Base-by-base conservation (phyloP, 257 asterid genomes). In the Solanum tarapatanum region DNA sequence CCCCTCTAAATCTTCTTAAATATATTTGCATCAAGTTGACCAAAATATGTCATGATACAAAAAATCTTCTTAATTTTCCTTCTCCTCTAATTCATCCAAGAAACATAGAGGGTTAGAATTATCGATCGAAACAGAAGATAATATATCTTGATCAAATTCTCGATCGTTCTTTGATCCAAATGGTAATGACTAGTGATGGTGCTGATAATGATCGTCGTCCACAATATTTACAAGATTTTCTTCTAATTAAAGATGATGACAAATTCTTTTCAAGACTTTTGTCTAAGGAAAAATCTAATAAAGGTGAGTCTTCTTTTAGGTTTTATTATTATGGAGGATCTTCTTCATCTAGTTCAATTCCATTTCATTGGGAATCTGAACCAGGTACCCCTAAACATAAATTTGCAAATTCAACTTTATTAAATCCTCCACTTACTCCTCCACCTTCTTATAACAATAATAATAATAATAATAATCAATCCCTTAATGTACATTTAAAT, bases 321-420 rank as follows among this genome's bases (percentile, higher is more conserved):
- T 93, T 92, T 48, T 83, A 89, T 87, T 94, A 94, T 90, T 94
- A 92, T 86, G 96, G 91, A 51, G 96, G 92, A 51, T 91, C 93
- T 80, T 84, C 80, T 62, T 80, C 82, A 35, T 37, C 92, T 68
- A 94, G 98, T n/a, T 86, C 96, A 3, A 91, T 95, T 69, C 98
- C 98, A 5, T 95, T 95, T 91, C 7, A 43, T 87, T 95, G 98
- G 98, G 98, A 95, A 85, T 93, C 98, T 14, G 90, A 86, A 89
- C 98, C 98, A 51, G 98, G 98, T 2, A 95, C 98, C 36, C 98
- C 98, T 1, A 94, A 93, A 70, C 94, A 94, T 88, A 68, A 83
- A 73, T 68, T 82, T 62, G 87, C 87, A 86, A 43, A 80, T 90
- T 91, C 93, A 36, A 90, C 90, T 28, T 8, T 28, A 43, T 51